Conservation (phyloP, 2,329 filamentous ascomycete species). For the Beauveria sp. region DNA sequence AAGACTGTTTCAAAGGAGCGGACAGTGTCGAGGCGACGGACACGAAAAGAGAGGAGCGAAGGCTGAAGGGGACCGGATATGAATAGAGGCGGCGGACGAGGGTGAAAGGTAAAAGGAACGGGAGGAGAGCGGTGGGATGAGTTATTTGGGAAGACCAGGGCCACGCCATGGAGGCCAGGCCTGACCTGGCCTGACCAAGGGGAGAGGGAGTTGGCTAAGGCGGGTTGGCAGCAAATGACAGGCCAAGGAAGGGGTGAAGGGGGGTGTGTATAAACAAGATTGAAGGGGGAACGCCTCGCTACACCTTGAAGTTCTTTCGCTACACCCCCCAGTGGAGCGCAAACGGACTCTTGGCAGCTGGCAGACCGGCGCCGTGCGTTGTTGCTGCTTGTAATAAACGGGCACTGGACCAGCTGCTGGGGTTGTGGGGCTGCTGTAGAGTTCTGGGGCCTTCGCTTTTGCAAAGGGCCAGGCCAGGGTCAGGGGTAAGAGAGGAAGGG, state of each 20-base stretch:
- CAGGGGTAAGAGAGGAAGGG: neutral
- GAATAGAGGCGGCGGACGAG: slow-evolving; percentile 5
- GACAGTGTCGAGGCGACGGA: slow-evolving; percentile 12
- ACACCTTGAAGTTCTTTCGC: neutral
- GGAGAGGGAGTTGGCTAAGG: neutral
- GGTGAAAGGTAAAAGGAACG: neutral
- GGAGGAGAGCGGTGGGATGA: slow-evolving; percentile 8
- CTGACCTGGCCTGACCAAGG: neutral
- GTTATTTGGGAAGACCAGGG: neutral
- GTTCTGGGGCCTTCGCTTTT: neutral
- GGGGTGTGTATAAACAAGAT: neutral
- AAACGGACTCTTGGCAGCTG: neutral
- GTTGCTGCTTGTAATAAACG: neutral
- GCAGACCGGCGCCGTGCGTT: neutral
- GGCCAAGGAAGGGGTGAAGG: neutral
- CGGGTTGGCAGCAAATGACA: neutral
- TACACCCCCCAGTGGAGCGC: neutral
- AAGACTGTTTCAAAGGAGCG: slow-evolving; percentile 14
- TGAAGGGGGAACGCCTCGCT: neutral
- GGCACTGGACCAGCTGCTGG: neutral
- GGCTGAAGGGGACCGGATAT: slow-evolving; percentile 8
- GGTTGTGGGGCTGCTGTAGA: neutral
- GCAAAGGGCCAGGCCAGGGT: too few relatives aligned
- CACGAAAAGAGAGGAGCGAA: slow-evolving; percentile 12
- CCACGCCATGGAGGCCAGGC: neutral